These are phyloP conservation scores for Paradendryphiella salina DNA, from an alignment of 2,329 filamentous ascomycete species.

Conservation along the genomic window DNA sequence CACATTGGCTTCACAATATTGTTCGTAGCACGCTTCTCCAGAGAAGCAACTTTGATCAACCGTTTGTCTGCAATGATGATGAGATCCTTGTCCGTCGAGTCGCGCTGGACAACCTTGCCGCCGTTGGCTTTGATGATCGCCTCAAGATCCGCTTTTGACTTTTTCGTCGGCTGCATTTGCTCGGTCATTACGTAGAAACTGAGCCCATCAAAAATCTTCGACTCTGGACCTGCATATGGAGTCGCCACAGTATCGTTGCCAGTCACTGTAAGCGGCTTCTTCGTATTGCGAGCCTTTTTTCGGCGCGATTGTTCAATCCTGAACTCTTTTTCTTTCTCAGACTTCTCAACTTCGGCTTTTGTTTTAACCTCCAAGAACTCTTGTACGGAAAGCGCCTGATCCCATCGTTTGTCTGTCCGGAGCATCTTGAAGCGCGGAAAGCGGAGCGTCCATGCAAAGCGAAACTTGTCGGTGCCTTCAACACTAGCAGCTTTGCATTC, in stretches of 20 bases:
- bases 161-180: constrained; percentile 68
- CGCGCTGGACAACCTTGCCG: constrained; percentile 75
- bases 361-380: constrained; percentile 75
- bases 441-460: constrained; percentile 74
- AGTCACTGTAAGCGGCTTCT: constrained; percentile 73
- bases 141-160: constrained; percentile 78
- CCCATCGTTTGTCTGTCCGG: constrained; percentile 82
- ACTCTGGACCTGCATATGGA: constrained; percentile 61
- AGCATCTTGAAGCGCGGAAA: constrained; percentile 88
- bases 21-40: constrained; percentile 71
- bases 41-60: constrained; percentile 77
- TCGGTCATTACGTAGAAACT: constrained; percentile 86
- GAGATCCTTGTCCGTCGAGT: constrained; percentile 63
- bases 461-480: constrained; percentile 74
- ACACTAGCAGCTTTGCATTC: constrained; percentile 87
- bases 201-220: constrained; percentile 72
- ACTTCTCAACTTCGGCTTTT: constrained; percentile 63
- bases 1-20: constrained; percentile 80
- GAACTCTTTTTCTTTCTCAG: constrained; percentile 68
- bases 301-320: constrained; percentile 70
- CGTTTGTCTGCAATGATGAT: constrained; percentile 79
- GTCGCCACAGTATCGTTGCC: constrained; percentile 60
- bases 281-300: constrained; percentile 62
- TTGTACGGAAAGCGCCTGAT: constrained; percentile 73
- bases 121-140: constrained; percentile 80